These are phyloP conservation scores for Mycena alexandri DNA, from an alignment of 768 basidiomycete genomes.

Conservation along the genomic window DNA sequence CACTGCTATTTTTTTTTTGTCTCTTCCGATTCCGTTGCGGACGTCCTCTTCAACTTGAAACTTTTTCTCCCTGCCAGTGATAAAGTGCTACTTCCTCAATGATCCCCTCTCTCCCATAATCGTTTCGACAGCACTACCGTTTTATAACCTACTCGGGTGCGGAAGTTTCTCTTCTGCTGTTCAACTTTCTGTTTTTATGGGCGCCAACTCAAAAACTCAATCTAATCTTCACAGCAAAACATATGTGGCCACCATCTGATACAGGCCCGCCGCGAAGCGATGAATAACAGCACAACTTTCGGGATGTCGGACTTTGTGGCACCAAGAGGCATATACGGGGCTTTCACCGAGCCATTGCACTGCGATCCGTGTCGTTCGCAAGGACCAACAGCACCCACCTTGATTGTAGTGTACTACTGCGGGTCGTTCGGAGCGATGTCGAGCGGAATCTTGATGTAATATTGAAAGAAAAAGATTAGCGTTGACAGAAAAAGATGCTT, in stretches of 20 bases:
- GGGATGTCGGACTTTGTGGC: slow-evolving; percentile 14
- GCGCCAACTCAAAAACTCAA: slow-evolving; percentile 32
- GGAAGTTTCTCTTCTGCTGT: no score
- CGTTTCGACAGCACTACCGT: neutral
- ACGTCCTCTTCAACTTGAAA: neutral
- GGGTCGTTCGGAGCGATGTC: slow-evolving; percentile 19
- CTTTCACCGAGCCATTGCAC: slow-evolving; percentile 35
- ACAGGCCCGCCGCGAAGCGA: neutral
- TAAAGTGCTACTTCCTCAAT: slow-evolving; percentile 15
- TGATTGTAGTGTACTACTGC: slow-evolving; percentile 5
- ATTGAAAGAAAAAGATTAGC: slow-evolving; percentile 29
- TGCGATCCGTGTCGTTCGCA: slow-evolving; percentile 22
- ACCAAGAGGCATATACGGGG: slow-evolving; percentile 14
- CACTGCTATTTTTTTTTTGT: neutral
- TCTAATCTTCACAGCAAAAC: slow-evolving; percentile 17
- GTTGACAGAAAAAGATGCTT: slow-evolving; percentile 1
- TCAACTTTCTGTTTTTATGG: neutral
- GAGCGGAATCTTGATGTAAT: slow-evolving; percentile 3
- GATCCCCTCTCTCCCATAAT: neutral
- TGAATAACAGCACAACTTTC: slow-evolving; percentile 3
- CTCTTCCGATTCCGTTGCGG: neutral
- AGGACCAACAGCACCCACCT: neutral
- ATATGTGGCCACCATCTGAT: slow-evolving; percentile 16
- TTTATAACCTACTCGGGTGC: neutral
- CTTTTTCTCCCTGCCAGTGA: neutral